Evolutionary conservation across 2,329 filamentous ascomycete species (phyloP).

Genomic region (Beauveria sp.): DNA sequence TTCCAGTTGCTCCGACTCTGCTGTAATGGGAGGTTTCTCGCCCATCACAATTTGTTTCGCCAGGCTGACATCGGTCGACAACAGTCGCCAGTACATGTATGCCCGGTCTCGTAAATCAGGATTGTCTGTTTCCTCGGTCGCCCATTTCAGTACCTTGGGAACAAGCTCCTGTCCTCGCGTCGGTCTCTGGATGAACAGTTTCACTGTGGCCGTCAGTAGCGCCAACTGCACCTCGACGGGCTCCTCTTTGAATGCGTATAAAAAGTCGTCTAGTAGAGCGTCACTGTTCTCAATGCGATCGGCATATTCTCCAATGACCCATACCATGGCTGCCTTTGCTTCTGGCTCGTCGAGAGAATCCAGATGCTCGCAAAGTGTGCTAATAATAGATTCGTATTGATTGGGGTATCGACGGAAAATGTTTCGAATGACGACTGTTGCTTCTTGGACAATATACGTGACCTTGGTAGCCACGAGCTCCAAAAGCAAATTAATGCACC

Average conservation of each 20-base stretch:
- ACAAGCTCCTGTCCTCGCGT: slow-evolving; percentile 92
- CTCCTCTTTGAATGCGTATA: slow-evolving; percentile 90
- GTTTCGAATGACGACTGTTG: slow-evolving; percentile 95
- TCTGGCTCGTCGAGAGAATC: slow-evolving; percentile 96
- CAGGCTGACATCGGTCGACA: slow-evolving; percentile 82
- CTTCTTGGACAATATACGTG: slow-evolving; percentile 97
- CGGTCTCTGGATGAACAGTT: slow-evolving; percentile 93
- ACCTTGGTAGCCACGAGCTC: slow-evolving; percentile 97
- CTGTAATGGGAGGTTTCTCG: slow-evolving; percentile 91
- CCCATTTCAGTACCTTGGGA: slow-evolving; percentile 94
- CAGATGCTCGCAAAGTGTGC: slow-evolving; percentile 88
- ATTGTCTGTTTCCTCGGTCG: slow-evolving; percentile 98
- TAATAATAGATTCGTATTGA: slow-evolving; percentile 96
- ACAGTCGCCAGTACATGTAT: slow-evolving; percentile 98
- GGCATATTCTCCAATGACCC: slow-evolving; percentile 98
- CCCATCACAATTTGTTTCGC: slow-evolving; percentile 93
- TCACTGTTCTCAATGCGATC: slow-evolving; percentile 97
- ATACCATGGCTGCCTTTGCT: slow-evolving; percentile 97
- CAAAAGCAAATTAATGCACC: slow-evolving; percentile 87
- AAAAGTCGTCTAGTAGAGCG: slow-evolving; percentile 84
- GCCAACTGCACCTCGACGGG: slow-evolving; percentile 93
- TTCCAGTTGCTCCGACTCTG: slow-evolving; percentile 91
- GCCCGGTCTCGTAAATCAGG: slow-evolving; percentile 91
- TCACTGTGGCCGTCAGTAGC: slow-evolving; percentile 90
- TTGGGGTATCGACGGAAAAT: slow-evolving; percentile 99